Base-by-base conservation (phyloP, 306 rosid genomes). In the Inga laurina region DNA sequence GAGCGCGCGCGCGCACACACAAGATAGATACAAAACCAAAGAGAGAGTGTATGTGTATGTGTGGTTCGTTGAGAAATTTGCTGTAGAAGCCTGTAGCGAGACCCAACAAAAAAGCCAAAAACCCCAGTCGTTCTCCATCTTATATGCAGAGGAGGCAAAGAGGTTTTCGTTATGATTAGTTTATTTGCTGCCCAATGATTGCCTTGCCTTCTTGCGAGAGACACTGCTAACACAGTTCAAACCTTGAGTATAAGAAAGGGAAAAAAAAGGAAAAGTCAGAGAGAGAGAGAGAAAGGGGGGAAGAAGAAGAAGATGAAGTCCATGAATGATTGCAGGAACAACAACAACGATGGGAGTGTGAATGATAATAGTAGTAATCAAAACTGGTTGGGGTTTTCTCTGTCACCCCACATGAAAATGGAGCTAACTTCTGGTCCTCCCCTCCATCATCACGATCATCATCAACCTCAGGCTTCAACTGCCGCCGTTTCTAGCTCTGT, bases 331-430 rank as follows among this genome's bases (percentile, higher is more conserved):
- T 86, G 75, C 43, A 82, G 81, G 46, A 49, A 49, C 54, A 48
- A 14, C 54, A 75, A 80, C 66, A 75, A 54, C 64, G 86, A 72
- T 44, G 87, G 84, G 59, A 82, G 76, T 49, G 75, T 21, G 35
- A 24, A 44, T 71, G 24, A 10, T 37, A 69, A 8, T 70, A 71
- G 13, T 71, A 62, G 11, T 16, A 83, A 88, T 79, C 90, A 75
- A 59, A 87, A 89, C 94, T 97, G 99, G 98, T 88, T 96, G 83
- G 99, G 95, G 21, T 94, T 96, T 66, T 96, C 98, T 89, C 97
- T 94, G 82, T 91, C 94, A 77, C 97, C 98, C 85, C 93, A 93
- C 79, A 89, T 92, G 98, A 93, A 93, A 90, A 92, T 91, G 95
- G 95, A 95, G 84, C 84, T 44, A 5, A 11, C 88, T 82, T 34